These are phyloP conservation scores for Neurospora sp. DNA, from an alignment of 2,329 filamentous ascomycete genomes.

Conservation along the genomic window DNA sequence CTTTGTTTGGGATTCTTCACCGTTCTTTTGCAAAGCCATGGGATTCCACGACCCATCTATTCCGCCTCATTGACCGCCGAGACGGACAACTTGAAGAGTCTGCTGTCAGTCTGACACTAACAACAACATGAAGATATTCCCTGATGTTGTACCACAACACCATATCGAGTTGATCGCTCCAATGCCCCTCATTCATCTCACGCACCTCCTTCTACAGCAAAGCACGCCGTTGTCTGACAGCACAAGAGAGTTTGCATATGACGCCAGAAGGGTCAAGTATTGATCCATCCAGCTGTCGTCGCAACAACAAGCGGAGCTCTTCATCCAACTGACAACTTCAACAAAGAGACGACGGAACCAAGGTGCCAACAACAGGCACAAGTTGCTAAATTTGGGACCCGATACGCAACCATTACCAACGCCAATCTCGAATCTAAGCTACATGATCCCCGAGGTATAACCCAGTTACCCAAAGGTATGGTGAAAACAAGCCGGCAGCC, in stretches of 20 bases:
- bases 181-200: neutral
- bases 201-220: neutral
- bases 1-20: neutral
- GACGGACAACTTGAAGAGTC: neutral
- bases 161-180: neutral
- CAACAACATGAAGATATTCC: neutral
- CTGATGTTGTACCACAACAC: neutral
- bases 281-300: neutral
- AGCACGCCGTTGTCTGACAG: neutral
- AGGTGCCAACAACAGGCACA: neutral
- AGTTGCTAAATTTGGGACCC: neutral
- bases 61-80: neutral
- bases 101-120: neutral
- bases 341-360: neutral
- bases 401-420: neutral
- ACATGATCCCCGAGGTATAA: neutral
- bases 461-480: neutral
- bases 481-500: neutral
- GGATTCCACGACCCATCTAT: neutral
- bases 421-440: neutral
- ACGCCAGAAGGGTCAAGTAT: constrained; percentile 1
- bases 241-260: neutral
- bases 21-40: neutral
- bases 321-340: neutral
- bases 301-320: neutral